These are phyloP conservation scores for Nakaseomyces uthaithaninus DNA, from an alignment of 1,139 yeast genomes.

Conservation along the genomic window DNA sequence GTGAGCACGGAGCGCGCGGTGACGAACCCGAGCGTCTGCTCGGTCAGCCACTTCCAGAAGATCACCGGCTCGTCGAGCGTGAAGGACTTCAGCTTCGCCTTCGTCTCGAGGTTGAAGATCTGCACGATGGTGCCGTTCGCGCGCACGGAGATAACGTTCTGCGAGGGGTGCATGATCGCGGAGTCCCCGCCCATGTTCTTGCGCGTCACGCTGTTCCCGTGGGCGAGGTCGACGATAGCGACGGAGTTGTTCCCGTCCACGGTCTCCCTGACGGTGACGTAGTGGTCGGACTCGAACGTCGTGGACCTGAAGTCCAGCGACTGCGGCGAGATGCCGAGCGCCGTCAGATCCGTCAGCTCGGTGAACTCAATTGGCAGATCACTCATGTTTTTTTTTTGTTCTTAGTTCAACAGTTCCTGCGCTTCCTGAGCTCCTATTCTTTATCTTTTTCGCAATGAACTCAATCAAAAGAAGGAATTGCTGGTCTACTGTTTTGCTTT, in stretches of 20 bases:
- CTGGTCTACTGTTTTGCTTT: no score
- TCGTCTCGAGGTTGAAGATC: constrained; percentile 80
- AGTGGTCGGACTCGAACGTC: constrained; percentile 86
- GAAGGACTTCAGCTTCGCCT: constrained; percentile 83
- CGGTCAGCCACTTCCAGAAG: constrained; percentile 90
- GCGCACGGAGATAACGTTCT: constrained; percentile 82
- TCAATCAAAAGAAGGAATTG: no score
- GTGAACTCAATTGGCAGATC: constrained; percentile 95
- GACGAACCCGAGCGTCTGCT: constrained; percentile 69
- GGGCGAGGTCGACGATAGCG: constrained; percentile 78
- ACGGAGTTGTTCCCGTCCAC: constrained; percentile 75
- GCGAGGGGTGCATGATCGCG: constrained; percentile 90
- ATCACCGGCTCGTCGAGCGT: constrained; percentile 83
- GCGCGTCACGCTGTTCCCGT: constrained; percentile 66
- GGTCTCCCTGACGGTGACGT: constrained; percentile 80
- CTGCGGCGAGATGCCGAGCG: constrained; percentile 73
- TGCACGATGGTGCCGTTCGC: constrained; percentile 96
- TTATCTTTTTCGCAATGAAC: no score
- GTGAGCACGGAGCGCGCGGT: constrained; percentile 67
- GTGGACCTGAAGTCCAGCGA: constrained; percentile 90
- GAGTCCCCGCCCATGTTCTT: constrained; percentile 97
- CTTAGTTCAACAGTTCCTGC: background rate
- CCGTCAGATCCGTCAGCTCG: constrained; percentile 81
- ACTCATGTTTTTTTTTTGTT: constrained; percentile 30
- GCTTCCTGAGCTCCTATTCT: background rate